A percentile compares a stretch with the other conserved stretches of the same genome.
phyloP scores from a whole-genome alignment of 2,329 filamentous ascomycete species.

The Cladosporium sphaerospermum region DNA sequence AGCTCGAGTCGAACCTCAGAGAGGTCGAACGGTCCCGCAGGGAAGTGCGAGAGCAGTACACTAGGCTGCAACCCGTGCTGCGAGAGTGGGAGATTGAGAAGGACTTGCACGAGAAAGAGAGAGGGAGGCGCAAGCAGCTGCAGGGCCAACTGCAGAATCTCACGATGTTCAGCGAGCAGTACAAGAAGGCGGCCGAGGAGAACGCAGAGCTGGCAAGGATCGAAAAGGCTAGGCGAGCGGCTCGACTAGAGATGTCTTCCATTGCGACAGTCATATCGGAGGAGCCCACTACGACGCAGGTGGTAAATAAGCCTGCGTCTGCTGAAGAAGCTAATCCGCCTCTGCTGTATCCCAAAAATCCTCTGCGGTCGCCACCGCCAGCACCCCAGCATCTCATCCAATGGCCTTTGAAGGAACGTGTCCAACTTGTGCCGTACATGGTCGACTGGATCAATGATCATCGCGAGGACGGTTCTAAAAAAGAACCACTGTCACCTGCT shows the following conservation, averaged over 20 bases:
- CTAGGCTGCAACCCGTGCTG: background rate
- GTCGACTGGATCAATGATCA: background rate
- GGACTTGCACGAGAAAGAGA: background rate
- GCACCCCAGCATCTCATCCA: background rate
- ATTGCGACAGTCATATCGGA: background rate
- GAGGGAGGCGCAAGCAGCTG: background rate
- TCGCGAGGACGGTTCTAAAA: background rate
- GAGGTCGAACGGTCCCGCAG: background rate
- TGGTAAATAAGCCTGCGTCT: too few species aligned
- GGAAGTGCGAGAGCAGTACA: background rate
- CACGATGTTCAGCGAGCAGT: background rate
- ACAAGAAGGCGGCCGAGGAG: background rate
- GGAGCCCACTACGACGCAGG: too few species aligned
- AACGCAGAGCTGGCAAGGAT: background rate
- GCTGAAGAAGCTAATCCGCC: too few species aligned
- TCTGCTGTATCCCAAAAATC: too few species aligned
- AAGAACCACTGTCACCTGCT: background rate
- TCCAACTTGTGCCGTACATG: background rate
- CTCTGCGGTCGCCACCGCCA: background rate
- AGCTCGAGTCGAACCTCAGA: background rate
- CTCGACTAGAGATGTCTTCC: too few species aligned
- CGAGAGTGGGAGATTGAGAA: background rate
- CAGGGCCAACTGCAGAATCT: background rate
- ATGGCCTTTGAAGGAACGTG: background rate
- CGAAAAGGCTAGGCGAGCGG: background rate